phyloP scores from a whole-genome alignment of 371 early-diverging fungal species.

The Apophysomyces elegans region DNA sequence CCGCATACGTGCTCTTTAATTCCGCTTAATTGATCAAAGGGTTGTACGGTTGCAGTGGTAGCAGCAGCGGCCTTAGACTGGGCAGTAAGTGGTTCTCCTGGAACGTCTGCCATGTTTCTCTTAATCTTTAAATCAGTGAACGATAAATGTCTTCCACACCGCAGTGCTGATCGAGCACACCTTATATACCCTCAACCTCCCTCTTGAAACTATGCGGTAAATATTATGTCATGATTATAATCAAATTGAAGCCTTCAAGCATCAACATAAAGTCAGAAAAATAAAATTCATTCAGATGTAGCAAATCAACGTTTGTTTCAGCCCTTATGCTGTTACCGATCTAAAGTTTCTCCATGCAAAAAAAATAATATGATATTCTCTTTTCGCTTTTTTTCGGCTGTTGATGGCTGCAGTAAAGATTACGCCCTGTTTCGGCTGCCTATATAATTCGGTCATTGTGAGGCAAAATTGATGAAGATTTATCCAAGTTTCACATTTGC shows the following conservation, averaged over 20 bases:
- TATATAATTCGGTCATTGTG: too few species aligned
- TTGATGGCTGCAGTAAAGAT: too few species aligned
- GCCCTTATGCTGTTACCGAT: too few species aligned
- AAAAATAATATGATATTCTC: too few species aligned
- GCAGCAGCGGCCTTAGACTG: conserved; percentile 9
- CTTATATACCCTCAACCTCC: too few species aligned
- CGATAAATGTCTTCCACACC: neutral
- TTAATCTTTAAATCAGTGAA: neutral
- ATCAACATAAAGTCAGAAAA: too few species aligned
- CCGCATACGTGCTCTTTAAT: conserved; percentile 34
- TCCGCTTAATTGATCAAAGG: conserved; percentile 9
- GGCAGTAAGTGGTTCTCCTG: conserved; percentile 13
- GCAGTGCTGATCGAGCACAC: neutral
- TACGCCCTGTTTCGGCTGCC: too few species aligned
- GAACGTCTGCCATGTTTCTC: neutral
- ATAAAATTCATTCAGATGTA: too few species aligned
- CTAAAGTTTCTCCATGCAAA: neutral
- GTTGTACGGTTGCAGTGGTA: neutral
- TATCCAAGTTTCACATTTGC: too few species aligned
- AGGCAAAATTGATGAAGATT: too few species aligned
- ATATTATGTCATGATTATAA: neutral
- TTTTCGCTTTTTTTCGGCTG: too few species aligned
- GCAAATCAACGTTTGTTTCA: neutral
- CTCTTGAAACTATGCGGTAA: neutral
- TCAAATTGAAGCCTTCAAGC: too few species aligned